Percentiles rank a stretch among this genome's conserved stretches.
Evolutionary conservation across 352 stramenopile genomes (phyloP).

Genomic region (Globisporangium uncinulatum): DNA sequence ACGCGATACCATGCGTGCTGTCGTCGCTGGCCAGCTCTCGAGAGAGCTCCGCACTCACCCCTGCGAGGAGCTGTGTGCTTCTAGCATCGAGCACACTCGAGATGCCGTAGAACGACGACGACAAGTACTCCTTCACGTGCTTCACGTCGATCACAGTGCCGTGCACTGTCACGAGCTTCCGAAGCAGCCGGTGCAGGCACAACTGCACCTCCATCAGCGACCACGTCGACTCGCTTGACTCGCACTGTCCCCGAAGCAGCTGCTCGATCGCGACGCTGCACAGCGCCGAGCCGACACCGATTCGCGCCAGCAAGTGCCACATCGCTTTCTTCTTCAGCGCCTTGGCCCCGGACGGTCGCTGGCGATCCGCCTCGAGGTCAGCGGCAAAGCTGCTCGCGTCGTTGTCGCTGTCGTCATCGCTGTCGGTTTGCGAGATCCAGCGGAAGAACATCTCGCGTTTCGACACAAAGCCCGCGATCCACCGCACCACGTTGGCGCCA

Average conservation of each 20-base stretch:
- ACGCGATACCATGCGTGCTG: not conserved
- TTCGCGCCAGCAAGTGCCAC: conserved; percentile 40
- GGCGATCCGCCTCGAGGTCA: not conserved
- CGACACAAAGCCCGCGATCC: conserved; percentile 38
- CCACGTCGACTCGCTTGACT: conserved; percentile 25
- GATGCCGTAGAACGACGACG: conserved; percentile 24
- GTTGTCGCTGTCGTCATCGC: conserved; percentile 8
- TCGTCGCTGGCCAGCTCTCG: not conserved
- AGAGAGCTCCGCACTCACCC: conserved; percentile 6
- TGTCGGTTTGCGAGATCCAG: conserved; percentile 42
- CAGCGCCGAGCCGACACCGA: conserved; percentile 42
- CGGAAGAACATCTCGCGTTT: conserved; percentile 53
- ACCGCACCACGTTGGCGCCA: conserved; percentile 16
- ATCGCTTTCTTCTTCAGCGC: conserved; percentile 12
- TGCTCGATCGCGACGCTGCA: conserved; percentile 40
- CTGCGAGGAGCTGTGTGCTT: conserved; percentile 6
- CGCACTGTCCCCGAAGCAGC: conserved; percentile 10
- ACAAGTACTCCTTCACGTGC: conserved; percentile 33
- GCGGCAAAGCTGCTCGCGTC: conserved; percentile 13
- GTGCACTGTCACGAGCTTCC: conserved; percentile 21
- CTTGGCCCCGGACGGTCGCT: not conserved
- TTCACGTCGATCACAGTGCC: conserved; percentile 20
- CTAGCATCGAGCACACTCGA: conserved; percentile 25
- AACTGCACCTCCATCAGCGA: conserved; percentile 51
- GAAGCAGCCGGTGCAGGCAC: conserved; percentile 40